phyloP scores from a whole-genome alignment of 1,284 basidiomycete species.

The Retiboletus flavoniger region DNA sequence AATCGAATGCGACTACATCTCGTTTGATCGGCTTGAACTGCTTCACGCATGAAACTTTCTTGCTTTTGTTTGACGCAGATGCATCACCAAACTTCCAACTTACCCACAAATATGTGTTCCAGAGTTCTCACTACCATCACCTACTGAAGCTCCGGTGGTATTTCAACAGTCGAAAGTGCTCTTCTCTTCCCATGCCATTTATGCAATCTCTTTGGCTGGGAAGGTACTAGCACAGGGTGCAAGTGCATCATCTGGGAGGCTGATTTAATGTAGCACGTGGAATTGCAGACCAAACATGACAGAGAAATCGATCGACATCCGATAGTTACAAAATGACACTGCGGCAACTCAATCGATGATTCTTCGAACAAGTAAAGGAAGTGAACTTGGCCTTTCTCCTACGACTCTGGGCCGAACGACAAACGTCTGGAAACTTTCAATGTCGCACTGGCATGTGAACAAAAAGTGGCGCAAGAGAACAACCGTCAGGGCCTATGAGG shows the following conservation, averaged over 20 bases:
- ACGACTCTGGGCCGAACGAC: constrained; percentile 57
- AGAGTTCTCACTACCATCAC: not conserved
- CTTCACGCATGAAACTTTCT: not conserved
- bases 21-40: not conserved
- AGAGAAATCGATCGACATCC: not conserved
- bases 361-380: constrained; percentile 50
- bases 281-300: constrained; percentile 1
- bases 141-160: not conserved
- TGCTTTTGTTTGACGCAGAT: no score
- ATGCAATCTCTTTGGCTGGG: not conserved
- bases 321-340: not conserved
- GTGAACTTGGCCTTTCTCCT: constrained; percentile 50
- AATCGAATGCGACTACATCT: not conserved
- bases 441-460: constrained; percentile 47
- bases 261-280: not conserved
- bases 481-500: constrained; percentile 42
- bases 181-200: not conserved
- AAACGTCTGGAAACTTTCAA: constrained; percentile 61
- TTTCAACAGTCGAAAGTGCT: not conserved
- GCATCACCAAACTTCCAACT: not conserved
- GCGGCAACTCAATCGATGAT: constrained; percentile 18
- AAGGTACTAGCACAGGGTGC: not conserved
- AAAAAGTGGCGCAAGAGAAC: constrained; percentile 52
- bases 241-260: not conserved
- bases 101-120: not conserved